These are phyloP conservation scores for barley (Hordeum vulgare) DNA, from an alignment of 176 grass and related monocot species.

Conservation along the genomic window DNA sequence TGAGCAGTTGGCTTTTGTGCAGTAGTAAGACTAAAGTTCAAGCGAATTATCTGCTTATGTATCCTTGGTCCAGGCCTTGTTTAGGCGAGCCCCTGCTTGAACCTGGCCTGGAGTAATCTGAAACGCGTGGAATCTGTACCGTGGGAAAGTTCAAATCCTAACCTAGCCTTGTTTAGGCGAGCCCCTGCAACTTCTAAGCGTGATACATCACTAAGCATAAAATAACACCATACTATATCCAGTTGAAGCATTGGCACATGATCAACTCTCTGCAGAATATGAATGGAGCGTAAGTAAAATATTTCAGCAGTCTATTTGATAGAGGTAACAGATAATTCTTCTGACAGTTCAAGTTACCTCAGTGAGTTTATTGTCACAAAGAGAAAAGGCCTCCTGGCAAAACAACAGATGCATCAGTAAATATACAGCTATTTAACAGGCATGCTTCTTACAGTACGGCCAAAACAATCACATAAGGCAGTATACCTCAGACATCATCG, in stretches of 20 bases:
- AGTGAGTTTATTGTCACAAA: slow-evolving; percentile 68
- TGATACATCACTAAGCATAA: slow-evolving; percentile 82
- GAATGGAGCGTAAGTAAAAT: slow-evolving; percentile 21
- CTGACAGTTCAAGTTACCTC: slow-evolving; percentile 59
- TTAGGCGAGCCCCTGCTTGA: too few species aligned
- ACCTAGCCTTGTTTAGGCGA: slow-evolving; percentile 55
- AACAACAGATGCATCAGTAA: slow-evolving; percentile 15
- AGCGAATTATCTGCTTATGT: too few species aligned
- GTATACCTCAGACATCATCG: slow-evolving; percentile 72
- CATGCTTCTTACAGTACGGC: neutral
- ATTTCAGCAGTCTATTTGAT: neutral
- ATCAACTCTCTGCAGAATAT: slow-evolving; percentile 72
- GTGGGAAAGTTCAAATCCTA: slow-evolving; percentile 77
- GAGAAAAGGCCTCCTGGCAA: slow-evolving; percentile 85
- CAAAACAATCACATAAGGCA: slow-evolving; percentile 2
- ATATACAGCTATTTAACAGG: slow-evolving; percentile 17
- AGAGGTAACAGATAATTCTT: slow-evolving; percentile 14
- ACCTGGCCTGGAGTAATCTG: slow-evolving; percentile 67
- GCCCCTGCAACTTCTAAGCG: slow-evolving; percentile 57
- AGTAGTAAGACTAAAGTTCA: too few species aligned
- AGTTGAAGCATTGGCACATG: slow-evolving; percentile 94
- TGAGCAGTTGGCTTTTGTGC: too few species aligned
- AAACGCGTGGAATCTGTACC: slow-evolving; percentile 87
- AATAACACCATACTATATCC: slow-evolving; percentile 97
- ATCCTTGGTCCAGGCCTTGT: too few species aligned